Percentiles rank a stretch among this genome's conserved stretches.
Evolutionary conservation across 1,284 basidiomycete species (phyloP).

Genomic region (Ceratobasidium sp.): DNA sequence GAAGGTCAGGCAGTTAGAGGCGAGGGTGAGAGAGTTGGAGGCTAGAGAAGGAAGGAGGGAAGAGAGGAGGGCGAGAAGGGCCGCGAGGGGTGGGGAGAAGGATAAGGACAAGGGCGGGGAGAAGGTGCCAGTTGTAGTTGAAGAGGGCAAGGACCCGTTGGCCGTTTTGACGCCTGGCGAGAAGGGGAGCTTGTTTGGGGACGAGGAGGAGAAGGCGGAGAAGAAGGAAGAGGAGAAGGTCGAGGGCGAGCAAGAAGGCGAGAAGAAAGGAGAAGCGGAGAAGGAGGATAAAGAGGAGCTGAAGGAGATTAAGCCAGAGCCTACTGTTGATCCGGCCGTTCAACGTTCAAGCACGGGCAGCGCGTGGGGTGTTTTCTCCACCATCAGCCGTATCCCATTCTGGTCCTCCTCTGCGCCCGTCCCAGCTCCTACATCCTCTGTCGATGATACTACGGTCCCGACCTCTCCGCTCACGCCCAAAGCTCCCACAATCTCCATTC

Average conservation of each 20-base stretch:
- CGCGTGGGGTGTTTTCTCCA: constrained; percentile 4
- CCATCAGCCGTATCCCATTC: constrained; percentile 21
- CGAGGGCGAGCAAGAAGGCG: constrained; percentile 6
- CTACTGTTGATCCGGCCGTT: neutral
- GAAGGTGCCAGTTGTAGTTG: neutral
- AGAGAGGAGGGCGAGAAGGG: constrained; percentile 2
- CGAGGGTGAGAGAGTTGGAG: constrained; percentile 10
- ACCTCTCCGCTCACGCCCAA: constrained; percentile 21
- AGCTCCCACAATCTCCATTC: neutral
- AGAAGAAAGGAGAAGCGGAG: neutral
- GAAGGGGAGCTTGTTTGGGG: constrained; percentile 21
- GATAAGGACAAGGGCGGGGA: no score
- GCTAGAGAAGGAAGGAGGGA: constrained; percentile 8
- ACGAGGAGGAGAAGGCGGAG: constrained; percentile 12
- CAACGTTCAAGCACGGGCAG: constrained; percentile 29
- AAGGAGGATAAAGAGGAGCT: neutral
- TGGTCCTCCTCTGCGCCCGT: constrained; percentile 12
- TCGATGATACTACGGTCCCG: neutral
- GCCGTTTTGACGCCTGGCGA: constrained; percentile 11
- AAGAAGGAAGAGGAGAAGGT: no score
- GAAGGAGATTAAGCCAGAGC: neutral
- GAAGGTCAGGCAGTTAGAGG: constrained; percentile 22
- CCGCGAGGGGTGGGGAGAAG: constrained; percentile 1
- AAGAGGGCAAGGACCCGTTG: constrained; percentile 21
- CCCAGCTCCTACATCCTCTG: neutral